Conservation (phyloP, 2,329 filamentous ascomycete genomes). For the Verticillium albo-atrum region DNA sequence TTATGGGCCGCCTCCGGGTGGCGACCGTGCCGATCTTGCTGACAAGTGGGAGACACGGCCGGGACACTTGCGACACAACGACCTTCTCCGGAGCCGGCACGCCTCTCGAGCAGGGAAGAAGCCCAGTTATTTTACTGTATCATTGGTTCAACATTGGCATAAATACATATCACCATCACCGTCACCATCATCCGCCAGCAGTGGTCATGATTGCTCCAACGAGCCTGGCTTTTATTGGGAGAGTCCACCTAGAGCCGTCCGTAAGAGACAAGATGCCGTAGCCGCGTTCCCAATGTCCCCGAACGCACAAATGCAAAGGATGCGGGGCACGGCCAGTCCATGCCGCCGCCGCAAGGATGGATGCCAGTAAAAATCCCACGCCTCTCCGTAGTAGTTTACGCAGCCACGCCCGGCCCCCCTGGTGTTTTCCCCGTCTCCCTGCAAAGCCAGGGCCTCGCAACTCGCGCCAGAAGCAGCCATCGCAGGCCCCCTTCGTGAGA, state of each 20-base stretch:
- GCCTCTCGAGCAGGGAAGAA: too few relatives aligned
- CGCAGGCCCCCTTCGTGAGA: conserved; percentile 9
- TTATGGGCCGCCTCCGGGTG: background rate
- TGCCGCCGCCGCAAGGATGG: background rate
- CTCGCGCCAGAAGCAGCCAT: conserved; percentile 11
- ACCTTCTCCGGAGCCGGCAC: background rate
- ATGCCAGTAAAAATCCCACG: conserved; percentile 4
- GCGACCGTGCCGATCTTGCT: background rate
- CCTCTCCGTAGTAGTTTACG: conserved; percentile 3
- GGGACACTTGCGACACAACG: background rate
- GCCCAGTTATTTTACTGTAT: too few relatives aligned
- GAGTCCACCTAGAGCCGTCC: conserved; percentile 13
- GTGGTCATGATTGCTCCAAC: conserved; percentile 13
- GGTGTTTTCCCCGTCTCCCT: conserved; percentile 12
- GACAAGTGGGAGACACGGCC: background rate
- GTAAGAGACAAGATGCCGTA: conserved; percentile 24
- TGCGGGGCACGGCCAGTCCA: conserved; percentile 3
- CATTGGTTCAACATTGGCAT: too few relatives aligned
- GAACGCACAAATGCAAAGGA: conserved; percentile 40
- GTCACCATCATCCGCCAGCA: background rate
- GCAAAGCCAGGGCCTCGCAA: conserved; percentile 13
- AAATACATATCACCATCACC: background rate
- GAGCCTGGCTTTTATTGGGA: conserved; percentile 39
- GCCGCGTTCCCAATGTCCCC: conserved; percentile 37
- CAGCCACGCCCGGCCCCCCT: background rate